phyloP scores from a whole-genome alignment of 176 grass and related monocot species.

The Saccharum spontaneum region DNA sequence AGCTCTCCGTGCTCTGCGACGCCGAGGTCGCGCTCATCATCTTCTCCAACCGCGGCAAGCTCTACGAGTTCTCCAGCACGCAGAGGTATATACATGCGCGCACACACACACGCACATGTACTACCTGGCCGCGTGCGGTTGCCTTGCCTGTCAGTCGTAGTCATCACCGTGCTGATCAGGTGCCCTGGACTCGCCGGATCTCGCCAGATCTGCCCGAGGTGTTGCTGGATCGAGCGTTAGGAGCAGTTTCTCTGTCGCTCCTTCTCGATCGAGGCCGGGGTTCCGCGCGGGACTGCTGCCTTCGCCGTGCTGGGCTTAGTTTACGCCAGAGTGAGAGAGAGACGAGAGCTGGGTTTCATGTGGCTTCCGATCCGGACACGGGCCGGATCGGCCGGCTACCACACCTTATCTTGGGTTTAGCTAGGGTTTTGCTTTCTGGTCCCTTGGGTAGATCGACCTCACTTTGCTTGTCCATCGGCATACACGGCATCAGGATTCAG shows the following conservation, averaged over 20 bases:
- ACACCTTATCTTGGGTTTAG: constrained; percentile 20
- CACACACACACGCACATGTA: too few species aligned
- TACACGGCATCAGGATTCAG: not conserved
- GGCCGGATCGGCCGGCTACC: not conserved
- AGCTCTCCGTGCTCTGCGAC: constrained; percentile 84
- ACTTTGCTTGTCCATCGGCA: not conserved
- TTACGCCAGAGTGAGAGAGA: not conserved
- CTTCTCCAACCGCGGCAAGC: constrained; percentile 81
- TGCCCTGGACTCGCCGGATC: not conserved
- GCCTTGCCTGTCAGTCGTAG: not conserved
- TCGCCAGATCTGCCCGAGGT: not conserved
- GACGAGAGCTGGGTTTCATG: not conserved
- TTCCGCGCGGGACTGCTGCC: not conserved
- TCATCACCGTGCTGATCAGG: too few species aligned
- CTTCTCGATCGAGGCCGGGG: too few species aligned
- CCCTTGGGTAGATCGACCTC: not conserved
- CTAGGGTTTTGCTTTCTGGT: constrained; percentile 22
- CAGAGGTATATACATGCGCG: constrained; percentile 41
- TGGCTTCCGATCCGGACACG: not conserved
- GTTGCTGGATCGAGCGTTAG: too few species aligned
- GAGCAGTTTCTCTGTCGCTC: not conserved
- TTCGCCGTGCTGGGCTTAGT: not conserved
- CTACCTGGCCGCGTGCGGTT: not conserved
- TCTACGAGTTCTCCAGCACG: constrained; percentile 78
- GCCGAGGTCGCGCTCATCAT: constrained; percentile 77